A percentile compares a stretch with the other conserved stretches of the same genome.
phyloP scores from a whole-genome alignment of 2,329 filamentous ascomycete genomes.

The Hymenoscyphus linearis region DNA sequence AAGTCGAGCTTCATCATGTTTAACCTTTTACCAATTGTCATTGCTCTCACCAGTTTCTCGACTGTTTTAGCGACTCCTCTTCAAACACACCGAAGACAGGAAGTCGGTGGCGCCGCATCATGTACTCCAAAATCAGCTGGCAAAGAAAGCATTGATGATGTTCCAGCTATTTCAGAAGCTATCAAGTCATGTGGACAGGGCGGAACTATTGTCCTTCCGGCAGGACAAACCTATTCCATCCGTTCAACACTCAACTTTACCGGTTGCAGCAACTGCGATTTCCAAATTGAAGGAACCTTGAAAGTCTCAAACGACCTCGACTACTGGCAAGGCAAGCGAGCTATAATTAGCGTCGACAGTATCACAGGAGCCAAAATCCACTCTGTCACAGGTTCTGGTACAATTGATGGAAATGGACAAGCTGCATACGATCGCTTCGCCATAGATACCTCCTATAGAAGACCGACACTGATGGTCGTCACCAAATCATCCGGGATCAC shows the following conservation, averaged over 20 bases:
- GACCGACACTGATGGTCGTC: constrained; percentile 40
- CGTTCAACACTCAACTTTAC: constrained; percentile 39
- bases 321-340: constrained; percentile 38
- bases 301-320: constrained; percentile 36
- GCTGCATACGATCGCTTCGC: constrained; percentile 39
- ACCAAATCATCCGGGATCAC: constrained; percentile 35
- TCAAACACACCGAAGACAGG: constrained; percentile 4
- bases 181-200: constrained; percentile 36
- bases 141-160: constrained; percentile 35
- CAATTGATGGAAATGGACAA: constrained; percentile 45
- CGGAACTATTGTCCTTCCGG: constrained; percentile 41
- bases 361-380: constrained; percentile 37
- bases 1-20: background rate
- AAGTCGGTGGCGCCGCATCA: constrained; percentile 7
- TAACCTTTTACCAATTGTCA: background rate
- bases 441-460: constrained; percentile 33
- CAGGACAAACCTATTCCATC: constrained; percentile 38
- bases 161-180: constrained; percentile 39
- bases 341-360: constrained; percentile 36
- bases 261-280: constrained; percentile 39
- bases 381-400: constrained; percentile 36
- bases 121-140: constrained; percentile 21
- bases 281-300: constrained; percentile 42
- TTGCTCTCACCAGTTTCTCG: background rate
- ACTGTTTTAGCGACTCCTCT: background rate